Percentiles rank a stretch among this genome's conserved stretches.
Evolutionary conservation across 1,284 basidiomycete species (phyloP).

Genomic region (Lentinula novae-zelandiae): DNA sequence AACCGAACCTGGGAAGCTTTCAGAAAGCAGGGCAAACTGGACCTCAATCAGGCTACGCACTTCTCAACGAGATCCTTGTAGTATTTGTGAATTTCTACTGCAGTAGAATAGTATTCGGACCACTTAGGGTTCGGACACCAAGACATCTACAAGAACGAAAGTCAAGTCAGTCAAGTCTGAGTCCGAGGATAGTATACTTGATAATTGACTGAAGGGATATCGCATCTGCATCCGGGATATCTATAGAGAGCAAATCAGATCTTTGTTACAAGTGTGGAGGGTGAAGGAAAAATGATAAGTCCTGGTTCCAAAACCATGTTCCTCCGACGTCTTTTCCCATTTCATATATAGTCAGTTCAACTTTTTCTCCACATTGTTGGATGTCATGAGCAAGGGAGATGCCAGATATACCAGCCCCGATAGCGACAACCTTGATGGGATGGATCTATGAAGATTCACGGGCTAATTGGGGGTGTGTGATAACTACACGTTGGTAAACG

Average conservation of each 20-base stretch:
- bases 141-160: constrained; percentile 14
- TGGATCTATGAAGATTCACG: constrained; percentile 10
- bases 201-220: constrained; percentile 22
- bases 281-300: background rate
- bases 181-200: constrained; percentile 5
- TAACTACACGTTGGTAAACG: background rate
- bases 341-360: constrained; percentile 15
- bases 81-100: constrained; percentile 24
- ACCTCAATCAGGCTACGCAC: constrained; percentile 12
- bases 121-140: constrained; percentile 19
- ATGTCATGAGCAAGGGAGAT: constrained; percentile 22
- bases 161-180: background rate
- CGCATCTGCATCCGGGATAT: constrained; percentile 22
- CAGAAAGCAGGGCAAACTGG: background rate
- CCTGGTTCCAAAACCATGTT: constrained; percentile 16
- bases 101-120: constrained; percentile 12
- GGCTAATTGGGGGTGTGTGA: too few species aligned
- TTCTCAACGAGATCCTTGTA: constrained; percentile 26
- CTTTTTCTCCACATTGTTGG: constrained; percentile 11
- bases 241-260: background rate
- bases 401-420: constrained; percentile 22
- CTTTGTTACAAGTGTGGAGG: background rate
- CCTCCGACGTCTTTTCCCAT: constrained; percentile 12
- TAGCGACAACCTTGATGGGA: constrained; percentile 20
- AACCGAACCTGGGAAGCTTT: constrained; percentile 10